Evolutionary conservation across 2,329 filamentous ascomycete species (phyloP).

Genomic region (Cladophialophora yegresii): DNA sequence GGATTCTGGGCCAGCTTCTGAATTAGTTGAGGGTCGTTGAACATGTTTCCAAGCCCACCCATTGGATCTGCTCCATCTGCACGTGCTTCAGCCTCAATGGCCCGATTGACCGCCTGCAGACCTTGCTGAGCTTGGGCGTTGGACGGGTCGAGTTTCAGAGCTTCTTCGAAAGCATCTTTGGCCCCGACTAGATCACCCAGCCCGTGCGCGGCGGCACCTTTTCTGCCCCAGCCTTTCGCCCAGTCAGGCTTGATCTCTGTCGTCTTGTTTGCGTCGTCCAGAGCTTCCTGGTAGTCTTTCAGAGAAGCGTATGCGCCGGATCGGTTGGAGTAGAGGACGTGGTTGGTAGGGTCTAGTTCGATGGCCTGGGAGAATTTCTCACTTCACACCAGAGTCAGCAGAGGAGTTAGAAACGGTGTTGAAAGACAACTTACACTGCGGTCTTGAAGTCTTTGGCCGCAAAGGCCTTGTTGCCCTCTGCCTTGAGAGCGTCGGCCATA

Average conservation of each 20-base stretch:
- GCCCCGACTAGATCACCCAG: constrained; percentile 81
- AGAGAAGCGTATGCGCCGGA: constrained; percentile 86
- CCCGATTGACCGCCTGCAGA: constrained; percentile 78
- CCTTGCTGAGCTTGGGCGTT: constrained; percentile 94
- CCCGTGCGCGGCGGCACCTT: constrained; percentile 88
- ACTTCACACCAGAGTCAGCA: constrained; percentile 52
- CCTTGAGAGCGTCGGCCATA: constrained; percentile 84
- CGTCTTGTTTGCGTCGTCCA: constrained; percentile 89
- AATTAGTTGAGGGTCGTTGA: constrained; percentile 86
- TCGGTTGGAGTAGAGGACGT: constrained; percentile 97
- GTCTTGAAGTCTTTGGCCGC: constrained; percentile 94
- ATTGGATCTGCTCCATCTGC: constrained; percentile 61
- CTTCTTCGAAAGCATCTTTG: constrained; percentile 87
- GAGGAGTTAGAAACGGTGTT: constrained; percentile 8
- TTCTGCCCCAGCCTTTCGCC: constrained; percentile 94
- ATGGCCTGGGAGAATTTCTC: constrained; percentile 95
- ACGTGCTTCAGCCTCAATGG: constrained; percentile 75
- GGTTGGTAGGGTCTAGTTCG: constrained; percentile 80
- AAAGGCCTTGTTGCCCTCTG: constrained; percentile 98
- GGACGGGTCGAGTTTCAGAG: constrained; percentile 85
- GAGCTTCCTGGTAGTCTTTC: constrained; percentile 79
- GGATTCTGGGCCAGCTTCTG: constrained; percentile 92
- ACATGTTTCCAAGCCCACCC: constrained; percentile 84
- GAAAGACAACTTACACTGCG: constrained; percentile 72
- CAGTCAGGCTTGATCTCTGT: constrained; percentile 95